Base-by-base conservation (phyloP, 2,329 filamentous ascomycete species). In the Aspergillus ochraceoroseus region DNA sequence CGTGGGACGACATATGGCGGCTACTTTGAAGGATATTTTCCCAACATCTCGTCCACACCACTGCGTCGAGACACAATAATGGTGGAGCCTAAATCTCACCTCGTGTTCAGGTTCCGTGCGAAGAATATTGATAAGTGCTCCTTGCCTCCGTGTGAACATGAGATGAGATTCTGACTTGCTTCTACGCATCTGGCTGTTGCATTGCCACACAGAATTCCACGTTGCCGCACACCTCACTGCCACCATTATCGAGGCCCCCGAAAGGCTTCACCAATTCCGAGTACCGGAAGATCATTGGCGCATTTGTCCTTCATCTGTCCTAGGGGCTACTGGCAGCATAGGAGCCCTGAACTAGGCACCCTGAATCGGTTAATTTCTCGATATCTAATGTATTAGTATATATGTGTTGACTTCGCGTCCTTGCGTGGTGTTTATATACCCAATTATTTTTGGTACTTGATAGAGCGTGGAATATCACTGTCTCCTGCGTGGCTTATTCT, bases 121-220 rank as follows among this genome's bases (percentile, higher is more conserved):
- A 51, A 63, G 30, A 65, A 65, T 43, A 61, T 62, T 13, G 62
- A 55, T 44, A 47, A 47, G 28, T 54, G n/a, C n/a, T 13, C 22
- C 30, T n/a, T 18, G 0, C 7, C 25, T 17, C 5, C 17, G 8
- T 2, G 5, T 7, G 7, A 14, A 5, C 13, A 31, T 11, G 2
- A 11, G 12, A 19, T 13, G 31, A 11, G 23, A 27, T 12, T 15
- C 29, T 39, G 13, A 39, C 37, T 8, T 22, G 29, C 12, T 15
- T 13, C 18, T 29, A 52, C 42, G 55, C 15, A 44, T 61, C n/a
- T 64, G 60, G 61, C 44, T 64, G 22, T 43, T 65, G 4, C 62
- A 65, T 38, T 65, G 62, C 38, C 62, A 65, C 37, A 46, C 64
- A n/a, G 57, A 59, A 32, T 65, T 59, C 57, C 62, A 65, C 32